Conservation (phyloP, 2,329 filamentous ascomycete species). For the Trichothecium roseum region DNA sequence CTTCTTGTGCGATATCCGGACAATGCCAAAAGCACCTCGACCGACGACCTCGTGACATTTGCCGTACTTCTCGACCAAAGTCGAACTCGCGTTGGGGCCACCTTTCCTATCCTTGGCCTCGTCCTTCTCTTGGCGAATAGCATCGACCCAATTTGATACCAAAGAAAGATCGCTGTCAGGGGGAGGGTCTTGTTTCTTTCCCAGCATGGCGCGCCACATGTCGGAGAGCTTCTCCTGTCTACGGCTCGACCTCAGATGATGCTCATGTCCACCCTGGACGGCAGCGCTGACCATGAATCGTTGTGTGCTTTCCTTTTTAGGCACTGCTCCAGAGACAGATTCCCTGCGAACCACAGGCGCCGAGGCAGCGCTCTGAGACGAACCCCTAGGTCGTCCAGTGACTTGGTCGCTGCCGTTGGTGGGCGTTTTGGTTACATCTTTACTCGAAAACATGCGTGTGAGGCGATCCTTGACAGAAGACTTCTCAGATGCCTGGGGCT, state of each 20-base stretch:
- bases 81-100: constrained; percentile 57
- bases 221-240: constrained; percentile 91
- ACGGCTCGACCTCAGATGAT: constrained; percentile 80
- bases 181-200: constrained; percentile 66
- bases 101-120: constrained; percentile 73
- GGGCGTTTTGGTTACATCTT: constrained; percentile 30
- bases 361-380: constrained; percentile 24
- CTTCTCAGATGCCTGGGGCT: constrained; percentile 34
- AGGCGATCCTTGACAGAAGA: constrained; percentile 53
- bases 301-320: constrained; percentile 17
- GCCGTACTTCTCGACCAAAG: constrained; percentile 91
- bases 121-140: constrained; percentile 80
- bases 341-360: constrained; percentile 31
- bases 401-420: constrained; percentile 16
- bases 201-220: constrained; percentile 79
- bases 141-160: constrained; percentile 93
- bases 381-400: constrained; percentile 21
- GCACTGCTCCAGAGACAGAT: constrained; percentile 23
- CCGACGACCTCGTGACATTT: constrained; percentile 97
- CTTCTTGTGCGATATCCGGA: constrained; percentile 94
- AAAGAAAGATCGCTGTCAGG: constrained; percentile 78
- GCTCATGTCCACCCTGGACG: constrained; percentile 64
- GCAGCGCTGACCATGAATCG: constrained; percentile 42
- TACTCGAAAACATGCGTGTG: constrained; percentile 55
- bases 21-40: constrained; percentile 92